phyloP scores from a whole-genome alignment of 2,329 filamentous ascomycete species.

The Trichoderma lentiforme region DNA sequence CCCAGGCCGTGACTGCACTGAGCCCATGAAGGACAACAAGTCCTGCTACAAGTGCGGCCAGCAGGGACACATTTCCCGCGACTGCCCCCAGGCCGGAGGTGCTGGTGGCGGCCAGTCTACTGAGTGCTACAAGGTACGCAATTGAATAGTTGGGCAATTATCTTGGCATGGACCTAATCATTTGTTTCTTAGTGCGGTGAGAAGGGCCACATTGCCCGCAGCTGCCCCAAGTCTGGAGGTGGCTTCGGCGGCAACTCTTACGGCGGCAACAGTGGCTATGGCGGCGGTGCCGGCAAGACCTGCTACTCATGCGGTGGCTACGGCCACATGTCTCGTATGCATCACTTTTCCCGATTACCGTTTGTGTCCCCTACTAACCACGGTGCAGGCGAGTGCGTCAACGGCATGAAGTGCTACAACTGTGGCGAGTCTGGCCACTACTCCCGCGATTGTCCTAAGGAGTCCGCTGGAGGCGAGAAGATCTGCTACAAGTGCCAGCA shows the following conservation, averaged over 20 bases:
- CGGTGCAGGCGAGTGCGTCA: conserved; percentile 77
- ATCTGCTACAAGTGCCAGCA: conserved; percentile 97
- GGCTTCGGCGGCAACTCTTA: conserved; percentile 47
- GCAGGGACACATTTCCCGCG: conserved; percentile 86
- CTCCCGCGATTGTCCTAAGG: conserved; percentile 92
- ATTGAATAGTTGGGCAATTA: background rate
- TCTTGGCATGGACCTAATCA: conserved; percentile 4
- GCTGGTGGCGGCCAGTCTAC: conserved; percentile 44
- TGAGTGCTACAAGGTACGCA: conserved; percentile 81
- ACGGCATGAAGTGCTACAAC: conserved; percentile 99
- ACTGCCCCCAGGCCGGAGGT: conserved; percentile 62
- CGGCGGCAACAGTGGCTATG: conserved; percentile 43
- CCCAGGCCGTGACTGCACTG: conserved; percentile 81
- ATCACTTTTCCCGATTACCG: background rate
- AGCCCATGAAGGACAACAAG: conserved; percentile 82
- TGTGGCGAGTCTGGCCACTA: conserved; percentile 92
- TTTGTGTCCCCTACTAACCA: conserved; percentile 22
- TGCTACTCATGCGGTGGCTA: conserved; percentile 98
- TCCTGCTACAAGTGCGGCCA: conserved; percentile 77
- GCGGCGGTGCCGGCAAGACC: conserved; percentile 66
- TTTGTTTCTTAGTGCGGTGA: conserved; percentile 69
- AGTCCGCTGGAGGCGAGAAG: conserved; percentile 81
- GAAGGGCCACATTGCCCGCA: conserved; percentile 91
- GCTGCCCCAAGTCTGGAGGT: conserved; percentile 64
- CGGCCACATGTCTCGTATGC: conserved; percentile 87